Evolutionary conservation across 129 eudicot species (phyloP).

Genomic region (Scalesia atractyloides): DNA sequence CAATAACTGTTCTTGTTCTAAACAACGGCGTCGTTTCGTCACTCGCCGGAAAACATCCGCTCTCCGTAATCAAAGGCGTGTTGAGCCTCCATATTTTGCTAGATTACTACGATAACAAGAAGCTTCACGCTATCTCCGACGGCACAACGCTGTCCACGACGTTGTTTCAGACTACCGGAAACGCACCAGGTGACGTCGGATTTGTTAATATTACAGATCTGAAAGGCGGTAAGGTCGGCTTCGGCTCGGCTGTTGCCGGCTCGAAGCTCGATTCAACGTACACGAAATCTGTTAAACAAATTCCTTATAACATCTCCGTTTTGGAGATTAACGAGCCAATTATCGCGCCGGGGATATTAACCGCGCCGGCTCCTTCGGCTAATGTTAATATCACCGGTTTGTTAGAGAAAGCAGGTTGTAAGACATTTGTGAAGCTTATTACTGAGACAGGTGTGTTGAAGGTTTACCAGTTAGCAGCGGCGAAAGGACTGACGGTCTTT

Average conservation of each 20-base stretch:
- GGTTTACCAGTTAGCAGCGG: conserved; percentile 44
- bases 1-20: conserved; percentile 36
- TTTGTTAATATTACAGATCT: conserved; percentile 78
- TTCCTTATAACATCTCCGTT: conserved; percentile 49
- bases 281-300: conserved; percentile 55
- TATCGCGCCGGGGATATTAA: conserved; percentile 50
- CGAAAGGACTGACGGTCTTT: conserved; percentile 70
- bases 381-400: conserved; percentile 58
- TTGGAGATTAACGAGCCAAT: conserved; percentile 44
- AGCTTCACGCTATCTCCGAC: conserved; percentile 51
- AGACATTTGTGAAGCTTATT: conserved; percentile 58
- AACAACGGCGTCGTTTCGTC: conserved; percentile 32
- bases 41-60: conserved; percentile 40
- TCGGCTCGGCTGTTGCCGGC: conserved; percentile 74
- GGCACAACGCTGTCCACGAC: conserved; percentile 73
- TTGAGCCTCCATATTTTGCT: conserved; percentile 36
- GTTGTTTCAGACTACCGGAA: conserved; percentile 79
- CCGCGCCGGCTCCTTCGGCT: conserved; percentile 64
- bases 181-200: conserved; percentile 54
- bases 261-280: conserved; percentile 65
- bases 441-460: conserved; percentile 59
- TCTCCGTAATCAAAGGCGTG: conserved; percentile 29
- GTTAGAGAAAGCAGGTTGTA: conserved; percentile 44
- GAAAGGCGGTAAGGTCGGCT: conserved; percentile 81
- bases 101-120: conserved; percentile 39